These are phyloP conservation scores for Coemansia guatemalensis DNA, from an alignment of 192 early-diverging fungal species.

Conservation along the genomic window DNA sequence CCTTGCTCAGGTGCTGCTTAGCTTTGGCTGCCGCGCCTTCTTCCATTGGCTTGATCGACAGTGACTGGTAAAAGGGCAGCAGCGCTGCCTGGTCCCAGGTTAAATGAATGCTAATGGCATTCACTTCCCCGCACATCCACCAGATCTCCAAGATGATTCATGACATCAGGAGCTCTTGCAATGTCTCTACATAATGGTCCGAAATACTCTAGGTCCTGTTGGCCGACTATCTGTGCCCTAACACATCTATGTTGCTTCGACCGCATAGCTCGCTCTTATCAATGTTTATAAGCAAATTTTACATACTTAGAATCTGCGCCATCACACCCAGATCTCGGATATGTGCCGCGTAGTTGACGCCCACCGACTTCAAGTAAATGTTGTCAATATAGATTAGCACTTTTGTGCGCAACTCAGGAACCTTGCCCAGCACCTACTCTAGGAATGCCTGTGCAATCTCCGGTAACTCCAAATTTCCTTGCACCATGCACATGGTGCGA, in stretches of 20 bases:
- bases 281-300: constrained; percentile 13
- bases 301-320: too few species aligned
- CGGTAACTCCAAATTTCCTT: too few species aligned
- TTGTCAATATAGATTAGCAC: constrained; percentile 26
- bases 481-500: too few species aligned
- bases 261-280: not conserved
- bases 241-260: not conserved
- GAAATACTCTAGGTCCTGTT: constrained; percentile 1
- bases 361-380: constrained; percentile 12
- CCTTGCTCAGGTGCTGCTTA: not conserved
- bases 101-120: constrained; percentile 5
- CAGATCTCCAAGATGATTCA: constrained; percentile 3
- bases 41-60: too few species aligned
- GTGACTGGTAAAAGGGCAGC: constrained; percentile 13
- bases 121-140: constrained; percentile 11
- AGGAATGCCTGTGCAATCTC: constrained; percentile 15
- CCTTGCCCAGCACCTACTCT: constrained; percentile 3
- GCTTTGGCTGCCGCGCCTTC: too few species aligned
- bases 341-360: constrained; percentile 6
- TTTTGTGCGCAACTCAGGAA: not conserved
- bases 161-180: constrained; percentile 12
- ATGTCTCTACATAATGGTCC: too few species aligned
- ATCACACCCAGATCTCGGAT: constrained; percentile 9
- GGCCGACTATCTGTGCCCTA: not conserved
- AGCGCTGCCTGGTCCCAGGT: constrained; percentile 12